Evolutionary conservation across 352 stramenopile genomes (phyloP).

Genomic region (Elongisporangium prolatum): DNA sequence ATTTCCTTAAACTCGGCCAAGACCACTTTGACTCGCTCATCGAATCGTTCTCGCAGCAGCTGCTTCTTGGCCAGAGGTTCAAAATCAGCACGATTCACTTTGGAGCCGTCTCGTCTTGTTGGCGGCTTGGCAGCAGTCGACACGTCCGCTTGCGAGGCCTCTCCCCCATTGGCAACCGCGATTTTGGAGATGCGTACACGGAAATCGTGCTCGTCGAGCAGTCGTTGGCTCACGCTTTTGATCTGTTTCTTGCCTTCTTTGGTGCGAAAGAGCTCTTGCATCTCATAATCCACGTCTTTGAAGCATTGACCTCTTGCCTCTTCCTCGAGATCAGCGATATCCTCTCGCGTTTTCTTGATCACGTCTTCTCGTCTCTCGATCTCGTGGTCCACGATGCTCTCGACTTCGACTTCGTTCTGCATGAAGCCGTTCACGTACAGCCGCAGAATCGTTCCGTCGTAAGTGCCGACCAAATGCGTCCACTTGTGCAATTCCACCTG

Average conservation of each 20-base stretch:
- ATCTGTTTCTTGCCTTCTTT: conserved; percentile 75
- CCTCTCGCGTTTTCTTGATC: conserved; percentile 65
- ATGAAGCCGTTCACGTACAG: conserved; percentile 81
- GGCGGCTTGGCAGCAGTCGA: conserved; percentile 1
- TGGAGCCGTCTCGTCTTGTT: conserved; percentile 55
- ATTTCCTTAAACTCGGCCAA: conserved; percentile 69
- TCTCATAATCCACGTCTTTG: conserved; percentile 67
- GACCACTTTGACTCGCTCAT: conserved; percentile 44
- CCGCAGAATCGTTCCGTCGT: conserved; percentile 80
- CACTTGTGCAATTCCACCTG: conserved; percentile 64
- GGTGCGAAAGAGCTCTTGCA: conserved; percentile 52
- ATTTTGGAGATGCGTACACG: conserved; percentile 59
- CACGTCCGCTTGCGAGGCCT: conserved; percentile 1
- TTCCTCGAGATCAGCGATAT: conserved; percentile 75
- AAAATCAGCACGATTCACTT: conserved; percentile 64
- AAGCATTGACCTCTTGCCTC: conserved; percentile 66
- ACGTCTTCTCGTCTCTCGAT: conserved; percentile 56
- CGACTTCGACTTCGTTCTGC: conserved; percentile 67
- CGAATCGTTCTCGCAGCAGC: conserved; percentile 65
- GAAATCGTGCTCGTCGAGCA: conserved; percentile 85
- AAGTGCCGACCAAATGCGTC: conserved; percentile 86
- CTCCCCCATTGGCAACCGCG: conserved; percentile 1
- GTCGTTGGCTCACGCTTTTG: conserved; percentile 52
- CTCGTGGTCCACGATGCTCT: conserved; percentile 63
- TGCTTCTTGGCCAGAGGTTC: conserved; percentile 82